Evolutionary conservation across 2,329 filamentous ascomycete genomes (phyloP), one percentile per base, ranked within the genome.

Genomic region (Xylariomycetidae sp.): DNA sequence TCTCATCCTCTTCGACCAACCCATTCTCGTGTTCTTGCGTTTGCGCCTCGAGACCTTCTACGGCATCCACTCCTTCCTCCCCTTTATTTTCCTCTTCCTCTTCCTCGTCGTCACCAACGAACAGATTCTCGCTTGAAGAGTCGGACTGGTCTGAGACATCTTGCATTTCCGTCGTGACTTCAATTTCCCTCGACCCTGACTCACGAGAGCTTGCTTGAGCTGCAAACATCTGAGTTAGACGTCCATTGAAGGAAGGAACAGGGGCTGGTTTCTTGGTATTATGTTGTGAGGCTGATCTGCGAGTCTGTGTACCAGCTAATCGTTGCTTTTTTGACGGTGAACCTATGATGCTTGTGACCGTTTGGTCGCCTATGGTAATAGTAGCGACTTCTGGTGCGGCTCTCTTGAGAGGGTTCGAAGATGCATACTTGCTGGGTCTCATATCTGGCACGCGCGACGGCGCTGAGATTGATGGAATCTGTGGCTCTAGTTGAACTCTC

Each of bases 301-400:
- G 61, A 10, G 16, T 22, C 18, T 26, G 60, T 9, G 55, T 57
- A 29, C 66, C 58, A 13, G 65, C 63, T 25, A 60, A 57, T 29
- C 61, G 59, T 35, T 56, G 61, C 37, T 59, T 67, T 42, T 75
- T 74, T 4, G 65, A 51, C 31, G 72, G 65, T 31, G 67, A 72
- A 2, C 82, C 81, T 44, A 87, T 70, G 19, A 77, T 69, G 14
- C 78, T 79, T 0, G 75, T 81, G 5, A 78, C 69, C 0, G 79
- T 85, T 28, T 70, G 72, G 40, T 79, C 69, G 2, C 83, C 85
- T 34, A 90, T 76, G 0, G 82, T 88, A 29, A 90, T 84, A 2
- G 82, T 85, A 14, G 84, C 83, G 32, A 80, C 63, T 47, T 85
- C 79, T 18, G 70, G 61, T 1, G 73, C 70, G 2, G 71, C 62